These are phyloP conservation scores for Pythium dissimile DNA, from an alignment of 352 stramenopile genomes.

Conservation along the genomic window DNA sequence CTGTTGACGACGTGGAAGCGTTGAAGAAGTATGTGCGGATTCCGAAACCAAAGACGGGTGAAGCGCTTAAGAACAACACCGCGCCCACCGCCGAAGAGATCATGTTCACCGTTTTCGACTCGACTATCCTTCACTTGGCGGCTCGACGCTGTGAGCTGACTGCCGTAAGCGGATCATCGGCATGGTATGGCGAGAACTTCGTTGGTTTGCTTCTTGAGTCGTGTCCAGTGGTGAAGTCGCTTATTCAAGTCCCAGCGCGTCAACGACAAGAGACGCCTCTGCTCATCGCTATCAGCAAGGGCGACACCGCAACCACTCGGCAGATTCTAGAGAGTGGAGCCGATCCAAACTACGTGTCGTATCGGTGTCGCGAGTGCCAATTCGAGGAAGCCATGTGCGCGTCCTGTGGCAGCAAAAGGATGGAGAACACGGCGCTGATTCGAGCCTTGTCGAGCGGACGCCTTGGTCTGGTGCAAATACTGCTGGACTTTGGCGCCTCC, in stretches of 20 bases:
- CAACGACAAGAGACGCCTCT: slow-evolving; percentile 46
- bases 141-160: background rate
- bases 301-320: slow-evolving; percentile 29
- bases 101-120: slow-evolving; percentile 2
- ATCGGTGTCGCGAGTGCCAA: slow-evolving; percentile 25
- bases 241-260: slow-evolving; percentile 39
- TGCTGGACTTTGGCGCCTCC: slow-evolving; percentile 39
- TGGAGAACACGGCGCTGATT: slow-evolving; percentile 37
- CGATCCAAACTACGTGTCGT: slow-evolving; percentile 39
- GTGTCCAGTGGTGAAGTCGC: slow-evolving; percentile 26
- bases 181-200: slow-evolving; percentile 47
- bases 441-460: slow-evolving; percentile 26
- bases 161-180: background rate
- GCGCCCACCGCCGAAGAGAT: background rate
- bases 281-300: slow-evolving; percentile 38
- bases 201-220: slow-evolving; percentile 39
- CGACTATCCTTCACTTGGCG: slow-evolving; percentile 10
- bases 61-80: background rate
- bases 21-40: slow-evolving; percentile 10
- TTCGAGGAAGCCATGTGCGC: slow-evolving; percentile 18
- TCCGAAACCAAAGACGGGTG: background rate
- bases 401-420: slow-evolving; percentile 3
- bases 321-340: slow-evolving; percentile 33
- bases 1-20: slow-evolving; percentile 5
- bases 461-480: slow-evolving; percentile 24